Conservation (phyloP, 768 basidiomycete species). For the Lenzites betulinus region DNA sequence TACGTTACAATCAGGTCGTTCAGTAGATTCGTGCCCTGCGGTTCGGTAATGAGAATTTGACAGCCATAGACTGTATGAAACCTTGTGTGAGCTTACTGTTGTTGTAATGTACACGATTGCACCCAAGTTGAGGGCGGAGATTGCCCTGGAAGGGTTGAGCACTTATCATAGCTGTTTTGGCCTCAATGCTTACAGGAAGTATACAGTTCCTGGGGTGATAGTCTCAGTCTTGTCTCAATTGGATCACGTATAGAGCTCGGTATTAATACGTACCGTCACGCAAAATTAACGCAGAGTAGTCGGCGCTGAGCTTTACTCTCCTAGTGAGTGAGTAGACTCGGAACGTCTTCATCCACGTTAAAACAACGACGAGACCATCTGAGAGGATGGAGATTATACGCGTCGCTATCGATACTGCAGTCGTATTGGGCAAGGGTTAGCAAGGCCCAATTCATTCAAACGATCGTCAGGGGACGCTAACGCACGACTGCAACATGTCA, state of each 20-base stretch:
- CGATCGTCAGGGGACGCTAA: not conserved
- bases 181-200: slow-evolving; percentile 12
- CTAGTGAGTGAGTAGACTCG: slow-evolving; percentile 5
- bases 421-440: not conserved
- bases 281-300: slow-evolving; percentile 8
- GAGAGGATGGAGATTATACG: slow-evolving; percentile 17
- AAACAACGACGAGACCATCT: slow-evolving; percentile 17
- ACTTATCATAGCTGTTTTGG: too few relatives aligned
- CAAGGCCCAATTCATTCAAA: too few relatives aligned
- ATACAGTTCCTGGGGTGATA: slow-evolving; percentile 4
- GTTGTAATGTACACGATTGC: slow-evolving; percentile 11
- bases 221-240: not conserved
- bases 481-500: not conserved
- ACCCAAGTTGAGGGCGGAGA: slow-evolving; percentile 10
- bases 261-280: slow-evolving; percentile 11
- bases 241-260: not conserved
- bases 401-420: slow-evolving; percentile 6
- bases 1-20: slow-evolving; percentile 21
- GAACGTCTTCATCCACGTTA: slow-evolving; percentile 22
- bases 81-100: not conserved
- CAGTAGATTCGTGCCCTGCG: slow-evolving; percentile 11
- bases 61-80: too few relatives aligned
- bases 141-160: not conserved
- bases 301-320: not conserved
- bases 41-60: too few relatives aligned